phyloP scores from a whole-genome alignment of 164 flowering plant genomes.

The Magnolia officinalis region DNA sequence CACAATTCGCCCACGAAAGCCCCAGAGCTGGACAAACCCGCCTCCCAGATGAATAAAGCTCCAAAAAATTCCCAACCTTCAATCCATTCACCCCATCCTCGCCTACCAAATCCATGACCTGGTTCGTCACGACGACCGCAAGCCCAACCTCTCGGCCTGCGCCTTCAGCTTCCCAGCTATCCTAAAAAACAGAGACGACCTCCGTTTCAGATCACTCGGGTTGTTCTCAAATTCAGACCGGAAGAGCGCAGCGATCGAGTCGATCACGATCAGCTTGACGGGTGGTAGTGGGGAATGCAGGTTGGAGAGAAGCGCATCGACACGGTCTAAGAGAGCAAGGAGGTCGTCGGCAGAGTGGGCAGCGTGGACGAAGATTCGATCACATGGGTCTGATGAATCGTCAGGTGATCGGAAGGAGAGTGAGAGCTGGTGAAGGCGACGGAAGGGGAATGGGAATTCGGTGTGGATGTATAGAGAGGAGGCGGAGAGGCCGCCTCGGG shows the following conservation, averaged over 20 bases:
- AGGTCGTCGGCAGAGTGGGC: slow-evolving; percentile 57
- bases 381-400: slow-evolving; percentile 36
- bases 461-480: slow-evolving; percentile 80
- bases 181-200: slow-evolving; percentile 68
- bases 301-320: slow-evolving; percentile 31
- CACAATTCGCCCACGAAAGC: slow-evolving; percentile 81
- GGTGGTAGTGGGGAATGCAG: slow-evolving; percentile 33
- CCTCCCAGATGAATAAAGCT: slow-evolving; percentile 63
- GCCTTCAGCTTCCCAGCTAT: slow-evolving; percentile 53
- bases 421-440: slow-evolving; percentile 72
- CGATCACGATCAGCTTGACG: slow-evolving; percentile 63
- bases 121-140: slow-evolving; percentile 83
- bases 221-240: slow-evolving; percentile 73
- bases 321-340: slow-evolving; percentile 45
- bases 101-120: slow-evolving; percentile 66
- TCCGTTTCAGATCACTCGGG: slow-evolving; percentile 45
- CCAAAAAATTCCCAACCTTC: slow-evolving; percentile 54
- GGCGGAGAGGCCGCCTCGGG: slow-evolving; percentile 67
- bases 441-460: slow-evolving; percentile 75
- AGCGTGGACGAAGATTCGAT: slow-evolving; percentile 43
- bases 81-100: slow-evolving; percentile 38
- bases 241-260: slow-evolving; percentile 81
- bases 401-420: slow-evolving; percentile 19
- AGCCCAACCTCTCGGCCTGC: slow-evolving; percentile 47
- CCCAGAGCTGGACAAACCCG: slow-evolving; percentile 80